phyloP scores from a whole-genome alignment of 2,329 filamentous ascomycete genomes.

The Botrytis pseudocinerea region DNA sequence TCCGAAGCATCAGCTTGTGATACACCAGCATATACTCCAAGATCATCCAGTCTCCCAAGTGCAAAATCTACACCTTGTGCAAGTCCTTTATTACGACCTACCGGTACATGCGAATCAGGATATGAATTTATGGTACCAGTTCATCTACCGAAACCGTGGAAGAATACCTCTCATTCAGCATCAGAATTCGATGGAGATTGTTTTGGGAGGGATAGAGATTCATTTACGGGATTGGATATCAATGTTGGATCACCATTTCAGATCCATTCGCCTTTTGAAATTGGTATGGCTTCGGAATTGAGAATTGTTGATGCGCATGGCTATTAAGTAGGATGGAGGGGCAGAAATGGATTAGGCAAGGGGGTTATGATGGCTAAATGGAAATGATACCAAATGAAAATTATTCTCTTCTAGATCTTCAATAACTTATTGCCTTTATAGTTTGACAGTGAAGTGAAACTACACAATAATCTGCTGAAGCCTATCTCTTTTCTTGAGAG shows the following conservation, averaged over 20 bases:
- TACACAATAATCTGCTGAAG: neutral
- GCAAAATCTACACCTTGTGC: neutral
- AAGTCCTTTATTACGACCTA: conserved; percentile 3
- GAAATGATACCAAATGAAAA: conserved; percentile 14
- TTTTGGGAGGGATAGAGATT: neutral
- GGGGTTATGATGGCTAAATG: conserved; percentile 1
- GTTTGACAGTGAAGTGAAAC: neutral
- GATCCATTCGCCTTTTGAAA: conserved; percentile 9
- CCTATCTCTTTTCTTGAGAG: too few species aligned
- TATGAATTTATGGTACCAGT: conserved; percentile 2
- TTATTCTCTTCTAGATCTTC: neutral
- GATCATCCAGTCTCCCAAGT: conserved; percentile 6
- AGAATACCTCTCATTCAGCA: neutral
- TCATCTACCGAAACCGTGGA: conserved; percentile 2
- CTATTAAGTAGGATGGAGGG: neutral
- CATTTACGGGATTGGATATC: neutral
- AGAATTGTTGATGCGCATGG: conserved; percentile 13
- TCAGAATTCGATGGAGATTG: neutral
- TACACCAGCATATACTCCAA: neutral
- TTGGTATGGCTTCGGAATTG: conserved; percentile 8
- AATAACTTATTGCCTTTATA: neutral
- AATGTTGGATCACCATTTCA: conserved; percentile 19
- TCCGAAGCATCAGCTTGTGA: conserved; percentile 1
- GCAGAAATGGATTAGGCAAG: neutral
- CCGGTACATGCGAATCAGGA: neutral